Conservation (phyloP, 768 basidiomycete species). For the Tylopilus subfusipes region DNA sequence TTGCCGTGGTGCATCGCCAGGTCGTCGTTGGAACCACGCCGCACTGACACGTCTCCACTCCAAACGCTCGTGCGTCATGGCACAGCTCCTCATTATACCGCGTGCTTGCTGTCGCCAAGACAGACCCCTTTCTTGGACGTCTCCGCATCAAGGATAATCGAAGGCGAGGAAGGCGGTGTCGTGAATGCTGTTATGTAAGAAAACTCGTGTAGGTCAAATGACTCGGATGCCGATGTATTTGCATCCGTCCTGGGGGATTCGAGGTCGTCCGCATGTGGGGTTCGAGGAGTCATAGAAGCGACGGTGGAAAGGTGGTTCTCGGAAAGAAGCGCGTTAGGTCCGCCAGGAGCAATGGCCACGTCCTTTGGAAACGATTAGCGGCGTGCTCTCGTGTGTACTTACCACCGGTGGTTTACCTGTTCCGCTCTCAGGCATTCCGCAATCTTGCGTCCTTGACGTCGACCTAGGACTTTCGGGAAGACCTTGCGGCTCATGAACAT, state of each 20-base stretch:
- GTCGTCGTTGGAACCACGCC: neutral
- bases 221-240: constrained; percentile 10
- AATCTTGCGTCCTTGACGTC: constrained; percentile 17
- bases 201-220: constrained; percentile 29
- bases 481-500: constrained; percentile 1
- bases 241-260: constrained; percentile 14
- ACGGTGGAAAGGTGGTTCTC: constrained; percentile 4
- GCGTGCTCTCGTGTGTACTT: neutral
- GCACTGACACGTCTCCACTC: constrained; percentile 12
- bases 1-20: constrained; percentile 2
- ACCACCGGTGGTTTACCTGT: constrained; percentile 12
- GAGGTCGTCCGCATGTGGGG: neutral
- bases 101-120: constrained; percentile 10
- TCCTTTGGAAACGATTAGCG: constrained; percentile 9
- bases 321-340: neutral
- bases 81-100: constrained; percentile 7
- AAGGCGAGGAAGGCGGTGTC: constrained; percentile 30
- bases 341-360: neutral
- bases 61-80: constrained; percentile 3
- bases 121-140: constrained; percentile 7
- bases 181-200: constrained; percentile 32
- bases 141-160: constrained; percentile 8
- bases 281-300: constrained; percentile 9
- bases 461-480: constrained; percentile 18
- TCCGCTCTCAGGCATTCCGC: constrained; percentile 10